A percentile compares a stretch with the other conserved stretches of the same genome.
These are phyloP conservation scores for Rhizopus delemar DNA, from an alignment of 371 early-diverging fungal species.

Conservation along the genomic window DNA sequence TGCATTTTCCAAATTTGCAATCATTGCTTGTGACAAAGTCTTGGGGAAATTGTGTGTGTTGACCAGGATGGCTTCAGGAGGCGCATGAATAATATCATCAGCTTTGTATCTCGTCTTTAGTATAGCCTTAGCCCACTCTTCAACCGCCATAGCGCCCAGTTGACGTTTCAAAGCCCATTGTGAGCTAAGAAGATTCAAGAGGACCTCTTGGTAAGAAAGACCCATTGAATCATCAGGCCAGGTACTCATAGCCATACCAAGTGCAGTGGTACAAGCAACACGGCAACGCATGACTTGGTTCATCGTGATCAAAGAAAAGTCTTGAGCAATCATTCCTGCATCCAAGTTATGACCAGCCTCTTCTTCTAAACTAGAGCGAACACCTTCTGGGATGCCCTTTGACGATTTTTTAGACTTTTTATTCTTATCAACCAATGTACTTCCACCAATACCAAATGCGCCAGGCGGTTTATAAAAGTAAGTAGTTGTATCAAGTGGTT, in stretches of 20 bases:
- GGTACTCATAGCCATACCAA: constrained; percentile 74
- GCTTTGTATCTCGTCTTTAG: constrained; percentile 43
- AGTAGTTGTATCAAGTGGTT: constrained; percentile 64
- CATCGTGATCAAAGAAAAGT: constrained; percentile 77
- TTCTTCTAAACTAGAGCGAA: constrained; percentile 6
- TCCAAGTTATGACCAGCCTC: constrained; percentile 74
- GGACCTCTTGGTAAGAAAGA: constrained; percentile 50
- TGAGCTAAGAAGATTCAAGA: constrained; percentile 58
- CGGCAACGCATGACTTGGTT: constrained; percentile 84
- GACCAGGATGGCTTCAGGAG: constrained; percentile 44
- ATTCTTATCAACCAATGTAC: constrained; percentile 17
- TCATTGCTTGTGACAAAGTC: constrained; percentile 54
- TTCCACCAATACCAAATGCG: constrained; percentile 40
- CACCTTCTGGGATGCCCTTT: constrained; percentile 18
- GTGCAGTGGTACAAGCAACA: constrained; percentile 72
- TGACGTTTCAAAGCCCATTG: constrained; percentile 83
- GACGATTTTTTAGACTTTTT: constrained; percentile 25
- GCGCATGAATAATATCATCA: constrained; percentile 46
- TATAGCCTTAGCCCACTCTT: constrained; percentile 78
- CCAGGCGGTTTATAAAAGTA: constrained; percentile 67
- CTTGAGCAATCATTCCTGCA: constrained; percentile 89
- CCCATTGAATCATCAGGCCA: constrained; percentile 67
- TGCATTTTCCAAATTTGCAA: constrained; percentile 53
- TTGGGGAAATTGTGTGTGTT: constrained; percentile 51
- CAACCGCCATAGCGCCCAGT: constrained; percentile 75